Percentiles rank a stretch among this genome's conserved stretches.
These are phyloP conservation scores for Fistulinella cinereoalba DNA, from an alignment of 1,284 basidiomycete species.

Conservation along the genomic window DNA sequence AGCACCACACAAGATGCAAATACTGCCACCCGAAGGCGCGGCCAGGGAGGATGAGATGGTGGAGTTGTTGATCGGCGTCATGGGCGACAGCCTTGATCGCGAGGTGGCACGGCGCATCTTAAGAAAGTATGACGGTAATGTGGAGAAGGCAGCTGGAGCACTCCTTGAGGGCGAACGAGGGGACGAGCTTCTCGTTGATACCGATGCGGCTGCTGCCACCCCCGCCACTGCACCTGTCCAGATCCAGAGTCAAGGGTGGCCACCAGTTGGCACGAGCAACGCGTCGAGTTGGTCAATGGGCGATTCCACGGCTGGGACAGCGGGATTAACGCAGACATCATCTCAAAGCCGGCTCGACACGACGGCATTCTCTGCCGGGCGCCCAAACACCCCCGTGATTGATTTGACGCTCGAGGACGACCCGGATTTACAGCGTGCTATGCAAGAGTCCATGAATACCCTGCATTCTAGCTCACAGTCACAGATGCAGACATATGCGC, in stretches of 20 bases:
- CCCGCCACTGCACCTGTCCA: not conserved
- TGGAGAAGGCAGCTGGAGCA: constrained; percentile 59
- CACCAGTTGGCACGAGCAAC: not conserved
- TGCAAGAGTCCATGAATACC: constrained; percentile 51
- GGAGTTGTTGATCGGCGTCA: constrained; percentile 25
- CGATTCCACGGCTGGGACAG: not conserved
- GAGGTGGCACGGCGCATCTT: constrained; percentile 51
- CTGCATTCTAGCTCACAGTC: constrained; percentile 11
- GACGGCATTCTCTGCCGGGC: constrained; percentile 24
- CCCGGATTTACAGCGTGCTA: constrained; percentile 49
- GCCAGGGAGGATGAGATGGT: constrained; percentile 23
- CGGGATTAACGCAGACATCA: not conserved
- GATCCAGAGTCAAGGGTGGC: constrained; percentile 14
- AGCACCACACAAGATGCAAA: not conserved
- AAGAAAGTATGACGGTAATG: constrained; percentile 54
- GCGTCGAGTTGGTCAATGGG: no score
- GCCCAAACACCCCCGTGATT: constrained; percentile 37
- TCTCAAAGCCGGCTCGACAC: no score
- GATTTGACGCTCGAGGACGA: constrained; percentile 58
- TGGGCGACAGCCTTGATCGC: constrained; percentile 41
- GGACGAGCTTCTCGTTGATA: constrained; percentile 16
- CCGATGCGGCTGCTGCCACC: not conserved
- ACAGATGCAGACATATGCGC: constrained; percentile 11
- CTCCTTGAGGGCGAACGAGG: constrained; percentile 53
- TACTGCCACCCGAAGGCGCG: constrained; percentile 9